Conservation (phyloP, 805 yeast species). For the Pichia eremophila region DNA sequence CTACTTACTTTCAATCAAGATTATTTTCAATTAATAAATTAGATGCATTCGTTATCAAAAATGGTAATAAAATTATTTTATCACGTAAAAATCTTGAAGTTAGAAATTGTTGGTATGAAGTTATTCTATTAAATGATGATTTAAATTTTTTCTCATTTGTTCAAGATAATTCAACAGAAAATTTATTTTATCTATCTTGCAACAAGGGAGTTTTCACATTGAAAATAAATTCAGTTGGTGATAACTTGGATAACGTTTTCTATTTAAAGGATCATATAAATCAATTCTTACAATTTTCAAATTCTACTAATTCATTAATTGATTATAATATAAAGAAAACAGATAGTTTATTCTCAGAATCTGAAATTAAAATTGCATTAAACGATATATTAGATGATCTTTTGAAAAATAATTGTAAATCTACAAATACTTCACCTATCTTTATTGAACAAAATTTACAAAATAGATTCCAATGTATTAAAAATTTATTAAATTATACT, state of each 20-base stretch:
- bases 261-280: slow-evolving; percentile 67
- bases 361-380: slow-evolving; percentile 45
- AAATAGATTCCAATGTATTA: slow-evolving; percentile 31
- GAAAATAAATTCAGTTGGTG: slow-evolving; percentile 13
- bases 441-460: slow-evolving; percentile 43
- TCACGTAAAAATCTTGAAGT: slow-evolving; percentile 38
- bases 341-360: slow-evolving; percentile 28
- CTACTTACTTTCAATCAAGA: not conserved
- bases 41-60: not conserved
- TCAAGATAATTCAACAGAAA: slow-evolving; percentile 4
- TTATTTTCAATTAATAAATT: not conserved
- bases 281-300: slow-evolving; percentile 67
- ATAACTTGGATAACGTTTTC: not conserved
- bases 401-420: slow-evolving; percentile 41
- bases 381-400: slow-evolving; percentile 45
- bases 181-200: slow-evolving; percentile 30
- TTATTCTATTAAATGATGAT: slow-evolving; percentile 45
- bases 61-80: slow-evolving; percentile 36
- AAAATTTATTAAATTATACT: slow-evolving; percentile 16
- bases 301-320: slow-evolving; percentile 10
- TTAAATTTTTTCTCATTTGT: slow-evolving; percentile 54
- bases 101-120: slow-evolving; percentile 61
- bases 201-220: slow-evolving; percentile 47
- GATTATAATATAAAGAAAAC: slow-evolving; percentile 26
- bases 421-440: slow-evolving; percentile 33